Conservation (phyloP, 163 green algal genomes). For the Scenedesmus sp. region DNA sequence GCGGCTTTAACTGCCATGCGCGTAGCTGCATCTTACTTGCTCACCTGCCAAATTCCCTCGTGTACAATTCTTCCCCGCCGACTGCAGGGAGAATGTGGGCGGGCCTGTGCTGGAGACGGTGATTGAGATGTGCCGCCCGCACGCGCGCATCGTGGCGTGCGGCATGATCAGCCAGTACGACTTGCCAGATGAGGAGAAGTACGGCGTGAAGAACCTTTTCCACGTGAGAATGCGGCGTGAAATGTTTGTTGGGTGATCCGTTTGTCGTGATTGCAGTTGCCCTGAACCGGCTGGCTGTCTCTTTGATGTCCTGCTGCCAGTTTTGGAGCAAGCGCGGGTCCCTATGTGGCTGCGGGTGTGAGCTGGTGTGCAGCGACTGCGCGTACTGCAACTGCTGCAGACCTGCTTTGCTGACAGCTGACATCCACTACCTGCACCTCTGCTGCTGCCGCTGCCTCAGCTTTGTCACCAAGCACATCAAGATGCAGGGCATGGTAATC, state of each 20-base stretch:
- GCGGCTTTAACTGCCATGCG: too few relatives aligned
- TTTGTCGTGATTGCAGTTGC: background rate
- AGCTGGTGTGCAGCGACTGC: background rate
- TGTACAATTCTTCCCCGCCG: background rate
- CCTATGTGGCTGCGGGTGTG: background rate
- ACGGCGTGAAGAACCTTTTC: slow-evolving; percentile 59
- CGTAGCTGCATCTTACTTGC: too few relatives aligned
- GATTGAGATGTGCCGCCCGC: background rate
- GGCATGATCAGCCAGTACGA: slow-evolving; percentile 60
- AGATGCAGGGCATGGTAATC: slow-evolving; percentile 46
- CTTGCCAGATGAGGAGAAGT: slow-evolving; percentile 43
- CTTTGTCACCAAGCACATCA: slow-evolving; percentile 47
- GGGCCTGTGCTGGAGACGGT: slow-evolving; percentile 34
- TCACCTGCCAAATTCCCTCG: too few relatives aligned
- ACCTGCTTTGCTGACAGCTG: background rate
- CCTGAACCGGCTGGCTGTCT: too few relatives aligned
- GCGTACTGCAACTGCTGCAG: background rate
- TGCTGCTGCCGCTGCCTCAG: background rate
- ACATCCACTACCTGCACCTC: background rate
- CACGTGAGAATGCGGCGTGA: slow-evolving; percentile 35
- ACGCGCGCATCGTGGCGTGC: slow-evolving; percentile 51
- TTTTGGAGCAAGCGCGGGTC: too few relatives aligned
- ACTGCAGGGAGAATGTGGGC: slow-evolving; percentile 43
- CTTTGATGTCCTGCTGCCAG: too few relatives aligned
- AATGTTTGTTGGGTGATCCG: background rate